Base-by-base conservation (phyloP, 2,329 filamentous ascomycete species). In the Pyrenophora seminiperda region DNA sequence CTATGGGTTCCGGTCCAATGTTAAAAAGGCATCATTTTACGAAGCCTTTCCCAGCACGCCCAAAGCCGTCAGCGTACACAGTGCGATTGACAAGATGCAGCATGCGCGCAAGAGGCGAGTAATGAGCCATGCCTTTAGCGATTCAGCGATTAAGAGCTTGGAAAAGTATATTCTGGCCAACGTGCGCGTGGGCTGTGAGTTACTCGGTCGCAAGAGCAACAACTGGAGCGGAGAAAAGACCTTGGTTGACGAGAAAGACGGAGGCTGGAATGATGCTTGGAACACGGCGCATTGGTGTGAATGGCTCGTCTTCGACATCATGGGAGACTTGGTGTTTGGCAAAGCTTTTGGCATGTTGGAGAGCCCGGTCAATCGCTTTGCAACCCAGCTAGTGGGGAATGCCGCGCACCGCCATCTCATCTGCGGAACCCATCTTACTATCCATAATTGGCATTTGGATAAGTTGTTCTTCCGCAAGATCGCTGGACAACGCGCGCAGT, bases 301-400 rank as follows among this genome's bases (percentile, higher is more conserved):
- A 50, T 79, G 73, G 67, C 61, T 81, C 30, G 73, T 76, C 9
- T 77, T 81, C 52, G 79, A 82, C 49, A 75, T 81, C 47, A 81
- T 82, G 75, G 77, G 77, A 10, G 77, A 80, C 51, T 58, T 79
- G 15, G 73, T 73, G 19, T 76, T 78, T 56, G 75, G 75, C 2
- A 75, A 77, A 56, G 64, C 75, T 33, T 76, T 79, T 55, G 68
- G 70, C 24, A 75, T 76, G 74, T 55, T 79, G 44, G 70, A 74
- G 53, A 66, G 71, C 13, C 66, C 69, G 4, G 60, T 56, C 24
- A 76, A 78, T 50, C 65, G 77, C 13, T 70, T 73, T 50, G 74
- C 75, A 18, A 75, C 74, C 7, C 64, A 73, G 19, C 50, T 78
- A 42, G 71, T 78, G 0, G 72, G 74, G 4, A 72, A 74, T 50